phyloP scores from a whole-genome alignment of 1,284 basidiomycete species.

The Trichosporon sp. region DNA sequence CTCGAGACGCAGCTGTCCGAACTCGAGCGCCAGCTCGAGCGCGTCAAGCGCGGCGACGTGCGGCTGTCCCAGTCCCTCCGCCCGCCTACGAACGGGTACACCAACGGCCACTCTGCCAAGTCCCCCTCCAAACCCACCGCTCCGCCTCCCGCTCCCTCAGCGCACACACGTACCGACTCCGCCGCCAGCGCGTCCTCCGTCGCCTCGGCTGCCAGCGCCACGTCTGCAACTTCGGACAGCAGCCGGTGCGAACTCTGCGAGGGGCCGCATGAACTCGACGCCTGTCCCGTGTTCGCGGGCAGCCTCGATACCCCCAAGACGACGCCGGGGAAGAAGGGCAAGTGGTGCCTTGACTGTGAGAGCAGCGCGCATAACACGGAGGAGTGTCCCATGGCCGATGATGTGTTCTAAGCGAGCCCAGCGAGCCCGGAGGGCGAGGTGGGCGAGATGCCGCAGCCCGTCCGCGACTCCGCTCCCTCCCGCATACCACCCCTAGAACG shows the following conservation, averaged over 20 bases:
- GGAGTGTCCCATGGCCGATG: constrained; percentile 54
- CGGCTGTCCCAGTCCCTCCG: constrained; percentile 1
- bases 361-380: constrained; percentile 51
- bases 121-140: neutral
- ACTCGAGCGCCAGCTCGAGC: constrained; percentile 60
- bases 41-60: constrained; percentile 16
- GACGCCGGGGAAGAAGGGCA: constrained; percentile 36
- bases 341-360: constrained; percentile 57
- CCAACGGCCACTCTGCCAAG: constrained; percentile 15
- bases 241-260: constrained; percentile 53
- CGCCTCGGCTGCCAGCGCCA: constrained; percentile 3
- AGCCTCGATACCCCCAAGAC: constrained; percentile 33
- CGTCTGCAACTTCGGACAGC: neutral
- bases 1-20: constrained; percentile 81
- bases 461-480: no score
- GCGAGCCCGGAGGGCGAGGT: neutral
- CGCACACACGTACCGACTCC: constrained; percentile 17
- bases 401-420: constrained; percentile 26
- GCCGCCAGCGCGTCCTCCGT: constrained; percentile 4
- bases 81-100: neutral
- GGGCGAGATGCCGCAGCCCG: no score
- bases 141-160: neutral
- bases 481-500: no score
- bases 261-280: constrained; percentile 54
- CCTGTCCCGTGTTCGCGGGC: constrained; percentile 54